phyloP scores from a whole-genome alignment of 305 asterid genomes.

The Plantago coronopus region DNA sequence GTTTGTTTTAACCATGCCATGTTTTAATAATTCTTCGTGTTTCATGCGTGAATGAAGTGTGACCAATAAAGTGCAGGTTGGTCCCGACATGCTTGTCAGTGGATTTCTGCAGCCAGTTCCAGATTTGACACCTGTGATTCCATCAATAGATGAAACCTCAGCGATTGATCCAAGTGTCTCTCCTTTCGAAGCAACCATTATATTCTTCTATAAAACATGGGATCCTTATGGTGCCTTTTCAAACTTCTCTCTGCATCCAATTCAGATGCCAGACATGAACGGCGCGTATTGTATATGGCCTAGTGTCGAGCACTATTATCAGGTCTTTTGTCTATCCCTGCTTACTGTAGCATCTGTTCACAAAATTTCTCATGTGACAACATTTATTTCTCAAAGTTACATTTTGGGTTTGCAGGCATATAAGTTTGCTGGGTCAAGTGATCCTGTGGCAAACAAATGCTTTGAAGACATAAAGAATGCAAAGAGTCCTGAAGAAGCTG shows the following conservation, averaged over 20 bases:
- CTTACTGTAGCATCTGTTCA: slow-evolving; percentile 10
- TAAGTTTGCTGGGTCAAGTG: slow-evolving; percentile 65
- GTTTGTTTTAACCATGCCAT: not conserved
- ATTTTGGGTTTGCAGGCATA: slow-evolving; percentile 49
- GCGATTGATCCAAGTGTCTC: slow-evolving; percentile 82
- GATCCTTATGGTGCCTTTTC: slow-evolving; percentile 95
- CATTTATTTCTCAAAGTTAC: not conserved
- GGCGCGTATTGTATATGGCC: slow-evolving; percentile 62
- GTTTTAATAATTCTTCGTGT: not conserved
- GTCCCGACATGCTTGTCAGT: slow-evolving; percentile 92
- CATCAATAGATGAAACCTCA: slow-evolving; percentile 75
- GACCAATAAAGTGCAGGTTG: slow-evolving; percentile 46
- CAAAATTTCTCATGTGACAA: not conserved
- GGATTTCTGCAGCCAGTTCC: slow-evolving; percentile 99
- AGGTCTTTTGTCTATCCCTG: slow-evolving; percentile 40
- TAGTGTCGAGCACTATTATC: slow-evolving; percentile 96
- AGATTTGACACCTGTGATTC: slow-evolving; percentile 78
- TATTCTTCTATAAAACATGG: slow-evolving; percentile 93
- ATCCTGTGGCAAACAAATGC: slow-evolving; percentile 51
- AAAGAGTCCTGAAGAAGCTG: slow-evolving; percentile 98
- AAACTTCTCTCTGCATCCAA: slow-evolving; percentile 85
- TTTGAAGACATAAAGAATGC: slow-evolving; percentile 63
- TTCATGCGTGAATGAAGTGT: not conserved
- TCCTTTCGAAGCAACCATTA: slow-evolving; percentile 84
- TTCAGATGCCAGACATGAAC: slow-evolving; percentile 64